Evolutionary conservation across 768 basidiomycete genomes (phyloP), one percentile per base, ranked within the genome.

Genomic region (Leccinum uliginosum): DNA sequence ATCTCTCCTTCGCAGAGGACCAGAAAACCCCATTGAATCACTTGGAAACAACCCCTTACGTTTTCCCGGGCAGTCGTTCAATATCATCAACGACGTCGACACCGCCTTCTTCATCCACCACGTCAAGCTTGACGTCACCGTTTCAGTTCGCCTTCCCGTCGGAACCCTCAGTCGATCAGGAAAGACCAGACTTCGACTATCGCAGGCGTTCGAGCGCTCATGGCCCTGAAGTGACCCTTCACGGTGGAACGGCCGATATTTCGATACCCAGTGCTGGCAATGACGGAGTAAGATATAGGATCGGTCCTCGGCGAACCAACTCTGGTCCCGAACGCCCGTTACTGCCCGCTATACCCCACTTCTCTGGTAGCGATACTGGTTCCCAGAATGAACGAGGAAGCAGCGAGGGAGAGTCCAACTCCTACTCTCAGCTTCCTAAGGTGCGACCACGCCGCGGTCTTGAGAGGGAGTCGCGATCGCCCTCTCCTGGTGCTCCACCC

Each of bases 231-330:
- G 80, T 89, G 48, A 84, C 85, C 10, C 78, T 90, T 35, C 87
- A 89, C 56, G 85, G 85, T 48, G 87, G 86, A 56, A 86, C 84
- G 6, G 83, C 89, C 34, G 85, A 90, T 68, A 80, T 90, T 47
- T 84, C 87, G 19, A 67, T 84, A 45, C 62, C 80, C 53, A 75
- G 79, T 23, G 71, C 81, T 34, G 71, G 75, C 59, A 71, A 76
- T 60, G 85, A 87, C 57, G 76, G 77, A 11, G 77, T 83, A 62
- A 83, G 88, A 52, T 86, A 86, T 67, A 77, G 85, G 62, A 68
- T 86, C 38, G 75, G 79, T 35, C 59, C 72, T 24, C 78, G 81
- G 51, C 76, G 81, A 59, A 68, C 78, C 49, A 77, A 78, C 59
- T 76, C 80, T 55, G 75, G 75, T 32, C 70, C 76, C n/a, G 82